Conservation (phyloP, 306 rosid genomes). For the Oxytropis ochrocephala region DNA sequence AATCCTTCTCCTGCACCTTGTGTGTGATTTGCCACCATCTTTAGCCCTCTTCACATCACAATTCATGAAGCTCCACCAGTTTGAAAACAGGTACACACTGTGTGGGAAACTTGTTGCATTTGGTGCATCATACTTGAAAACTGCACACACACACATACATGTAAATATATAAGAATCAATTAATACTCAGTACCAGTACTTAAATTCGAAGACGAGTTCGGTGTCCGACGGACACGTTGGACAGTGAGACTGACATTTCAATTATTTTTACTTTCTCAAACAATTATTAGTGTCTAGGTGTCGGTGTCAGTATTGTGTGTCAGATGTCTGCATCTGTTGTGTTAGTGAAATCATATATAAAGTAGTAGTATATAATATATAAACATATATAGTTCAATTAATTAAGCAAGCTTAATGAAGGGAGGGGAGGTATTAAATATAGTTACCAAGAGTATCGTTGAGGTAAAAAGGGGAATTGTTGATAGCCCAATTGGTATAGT, state of each 20-base stretch:
- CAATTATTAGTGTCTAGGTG: too few relatives aligned
- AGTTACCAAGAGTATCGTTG: constrained; percentile 55
- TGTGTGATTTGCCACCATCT: constrained; percentile 26
- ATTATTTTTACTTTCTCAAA: too few relatives aligned
- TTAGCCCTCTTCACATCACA: constrained; percentile 46
- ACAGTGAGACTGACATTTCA: too few relatives aligned
- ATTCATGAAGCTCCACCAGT: constrained; percentile 32
- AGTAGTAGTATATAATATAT: neutral
- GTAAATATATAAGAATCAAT: neutral
- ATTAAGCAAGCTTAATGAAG: neutral
- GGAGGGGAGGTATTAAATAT: too few relatives aligned
- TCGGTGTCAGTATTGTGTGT: too few relatives aligned
- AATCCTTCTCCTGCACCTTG: constrained; percentile 61
- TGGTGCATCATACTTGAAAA: constrained; percentile 70
- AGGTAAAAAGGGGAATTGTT: constrained; percentile 46
- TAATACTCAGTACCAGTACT: too few relatives aligned
- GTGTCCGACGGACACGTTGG: too few relatives aligned
- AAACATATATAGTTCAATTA: neutral
- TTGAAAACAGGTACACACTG: constrained; percentile 49
- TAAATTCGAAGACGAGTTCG: too few relatives aligned
- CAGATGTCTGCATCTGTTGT: too few relatives aligned
- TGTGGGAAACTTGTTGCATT: constrained; percentile 39
- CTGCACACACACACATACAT: constrained; percentile 2
- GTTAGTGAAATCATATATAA: neutral
- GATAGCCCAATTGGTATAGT: constrained; percentile 49